Evolutionary conservation across 2,329 filamentous ascomycete genomes (phyloP).

Genomic region (Botrytis deweyae): DNA sequence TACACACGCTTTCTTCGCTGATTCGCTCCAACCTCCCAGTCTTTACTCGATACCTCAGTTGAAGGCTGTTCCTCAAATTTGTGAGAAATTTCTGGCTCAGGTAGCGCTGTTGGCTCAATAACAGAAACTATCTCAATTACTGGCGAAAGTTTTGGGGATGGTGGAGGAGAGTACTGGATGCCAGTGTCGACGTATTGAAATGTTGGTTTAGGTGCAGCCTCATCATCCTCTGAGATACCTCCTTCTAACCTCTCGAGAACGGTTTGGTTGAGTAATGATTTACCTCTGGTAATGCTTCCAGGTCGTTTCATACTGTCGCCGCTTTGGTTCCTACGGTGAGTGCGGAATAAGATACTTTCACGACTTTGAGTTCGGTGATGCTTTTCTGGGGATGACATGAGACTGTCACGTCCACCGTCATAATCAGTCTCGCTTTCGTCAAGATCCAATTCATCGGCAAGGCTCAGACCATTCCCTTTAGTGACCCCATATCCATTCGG

Average conservation of each 20-base stretch:
- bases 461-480: constrained; percentile 66
- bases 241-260: constrained; percentile 58
- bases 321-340: constrained; percentile 57
- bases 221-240: constrained; percentile 51
- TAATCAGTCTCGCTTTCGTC: constrained; percentile 70
- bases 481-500: constrained; percentile 50
- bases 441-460: constrained; percentile 89
- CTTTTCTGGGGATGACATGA: constrained; percentile 48
- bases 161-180: constrained; percentile 79
- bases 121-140: constrained; percentile 44
- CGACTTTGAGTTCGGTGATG: constrained; percentile 57
- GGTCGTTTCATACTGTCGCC: constrained; percentile 57
- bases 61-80: constrained; percentile 40
- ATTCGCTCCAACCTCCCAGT: constrained; percentile 68
- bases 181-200: constrained; percentile 70
- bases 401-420: constrained; percentile 66
- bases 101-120: constrained; percentile 43
- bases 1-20: constrained; percentile 69
- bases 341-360: constrained; percentile 52
- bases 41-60: constrained; percentile 41
- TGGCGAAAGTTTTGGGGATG: constrained; percentile 59
- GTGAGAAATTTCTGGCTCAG: neutral
- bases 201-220: constrained; percentile 43
- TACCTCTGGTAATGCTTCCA: constrained; percentile 55
- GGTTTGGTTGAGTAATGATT: constrained; percentile 52